A percentile compares a stretch with the other conserved stretches of the same genome.
These are phyloP conservation scores for Nakazawaea ishiwadae DNA, from an alignment of 805 yeast genomes.

Conservation along the genomic window DNA sequence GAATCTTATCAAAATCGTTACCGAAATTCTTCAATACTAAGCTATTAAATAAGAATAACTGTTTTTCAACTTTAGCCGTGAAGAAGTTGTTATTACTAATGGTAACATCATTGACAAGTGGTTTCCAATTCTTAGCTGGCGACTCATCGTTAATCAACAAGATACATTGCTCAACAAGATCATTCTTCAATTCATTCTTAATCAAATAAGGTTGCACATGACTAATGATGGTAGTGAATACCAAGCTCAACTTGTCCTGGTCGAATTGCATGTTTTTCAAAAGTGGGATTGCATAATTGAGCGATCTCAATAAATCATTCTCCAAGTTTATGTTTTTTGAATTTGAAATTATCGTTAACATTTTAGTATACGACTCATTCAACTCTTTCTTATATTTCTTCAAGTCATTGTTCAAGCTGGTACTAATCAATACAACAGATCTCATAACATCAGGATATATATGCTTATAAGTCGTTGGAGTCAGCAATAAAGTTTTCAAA, in stretches of 20 bases:
- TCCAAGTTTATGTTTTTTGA: neutral
- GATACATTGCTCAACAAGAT: neutral
- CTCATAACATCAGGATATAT: constrained; percentile 51
- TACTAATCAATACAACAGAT: constrained; percentile 45
- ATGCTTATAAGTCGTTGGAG: constrained; percentile 40
- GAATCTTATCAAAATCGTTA: constrained; percentile 22
- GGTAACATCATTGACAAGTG: constrained; percentile 54
- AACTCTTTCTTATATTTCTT: constrained; percentile 25
- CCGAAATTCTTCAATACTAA: constrained; percentile 52
- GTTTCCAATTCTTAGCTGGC: constrained; percentile 56
- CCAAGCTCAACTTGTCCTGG: constrained; percentile 6
- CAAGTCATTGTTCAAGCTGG: constrained; percentile 36
- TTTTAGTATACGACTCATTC: constrained; percentile 30
- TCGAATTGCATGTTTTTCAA: constrained; percentile 6
- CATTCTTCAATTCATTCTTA: constrained; percentile 3
- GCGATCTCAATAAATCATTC: constrained; percentile 4
- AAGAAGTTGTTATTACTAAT: constrained; percentile 3
- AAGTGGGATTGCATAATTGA: constrained; percentile 1
- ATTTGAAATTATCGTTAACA: constrained; percentile 18
- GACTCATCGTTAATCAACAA: neutral
- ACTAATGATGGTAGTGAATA: constrained; percentile 3
- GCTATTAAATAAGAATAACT: constrained; percentile 5
- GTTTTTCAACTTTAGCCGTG: neutral
- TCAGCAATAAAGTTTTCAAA: constrained; percentile 51
- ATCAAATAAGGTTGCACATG: constrained; percentile 8